Base-by-base conservation (phyloP, 2,329 filamentous ascomycete species). In the Pyrenophora tritici-repentis region DNA sequence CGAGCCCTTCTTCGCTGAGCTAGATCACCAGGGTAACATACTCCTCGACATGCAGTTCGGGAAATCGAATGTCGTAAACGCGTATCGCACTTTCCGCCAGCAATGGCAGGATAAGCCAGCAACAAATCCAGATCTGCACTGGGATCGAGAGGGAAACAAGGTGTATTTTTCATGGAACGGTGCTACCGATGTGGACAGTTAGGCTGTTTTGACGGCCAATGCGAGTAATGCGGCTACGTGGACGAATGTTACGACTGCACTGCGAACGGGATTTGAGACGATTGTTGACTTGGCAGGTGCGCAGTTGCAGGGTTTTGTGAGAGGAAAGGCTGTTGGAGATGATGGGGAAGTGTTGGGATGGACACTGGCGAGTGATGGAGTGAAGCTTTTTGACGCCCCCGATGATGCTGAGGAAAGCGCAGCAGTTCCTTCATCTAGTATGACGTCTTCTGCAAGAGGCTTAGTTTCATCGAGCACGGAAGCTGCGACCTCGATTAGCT, bases 1-100 rank as follows among this genome's bases (percentile, higher is more conserved):
- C 18, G 73, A 74, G 16, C 77, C 78, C 0, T 75, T 75, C 2
- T 79, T 76, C 50, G 78, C 75, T 9, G 81, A 84, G 58, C 80
- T 72, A 55, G 58, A 68, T 0, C 40, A 61, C 10, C 62, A 75
- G 17, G 77, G 76, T 26, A 63, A 70, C 6, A 55, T 76, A 13
- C 60, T 80, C 2, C 75, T 76, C 47, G 73, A 76, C 37, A 67
- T 72, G 1, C 76, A 79, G 43, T 74, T 78, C 40, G 74, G 70
- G n/a, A 65, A 54, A 29, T 56, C 39, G 61, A 41, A 70, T 17
- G 37, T 65, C 7, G 68, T 73, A 8, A 72, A 73, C 37, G 66
- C 58, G 7, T 76, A 77, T 49, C 74, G 74, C 18, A 67, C 65
- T 10, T 72, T 63, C 50, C 72, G 72, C 44, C 44, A 51, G 2